Evolutionary conservation across 108 stramenopile species (phyloP).

Genomic region (Stephanodiscus triporus): DNA sequence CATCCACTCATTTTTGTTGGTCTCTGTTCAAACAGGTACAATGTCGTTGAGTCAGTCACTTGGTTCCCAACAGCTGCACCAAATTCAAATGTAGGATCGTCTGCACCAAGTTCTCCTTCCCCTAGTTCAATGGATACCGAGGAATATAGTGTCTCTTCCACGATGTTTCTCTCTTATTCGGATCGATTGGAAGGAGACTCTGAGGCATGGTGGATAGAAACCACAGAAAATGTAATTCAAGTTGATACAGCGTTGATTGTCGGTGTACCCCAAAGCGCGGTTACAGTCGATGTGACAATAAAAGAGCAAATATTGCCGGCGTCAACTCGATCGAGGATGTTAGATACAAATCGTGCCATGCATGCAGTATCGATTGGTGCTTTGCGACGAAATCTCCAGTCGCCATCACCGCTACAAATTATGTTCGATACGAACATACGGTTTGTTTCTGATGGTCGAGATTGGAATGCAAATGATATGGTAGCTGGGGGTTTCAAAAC

Average conservation of each 20-base stretch:
- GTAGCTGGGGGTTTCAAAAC: slow-evolving; percentile 1
- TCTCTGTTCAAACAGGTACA: neutral
- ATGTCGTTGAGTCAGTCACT: too few species aligned
- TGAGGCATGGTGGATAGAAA: slow-evolving; percentile 5
- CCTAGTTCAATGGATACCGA: neutral
- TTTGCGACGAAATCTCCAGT: neutral
- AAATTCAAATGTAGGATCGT: neutral
- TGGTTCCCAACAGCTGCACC: neutral
- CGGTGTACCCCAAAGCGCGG: neutral
- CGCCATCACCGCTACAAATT: neutral
- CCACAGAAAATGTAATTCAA: slow-evolving; percentile 2
- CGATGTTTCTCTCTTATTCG: slow-evolving; percentile 5
- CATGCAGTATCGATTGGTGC: too few species aligned
- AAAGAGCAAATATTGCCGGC: neutral
- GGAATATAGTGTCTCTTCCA: slow-evolving; percentile 6
- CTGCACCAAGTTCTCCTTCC: neutral
- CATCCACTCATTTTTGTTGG: neutral
- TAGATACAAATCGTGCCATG: neutral
- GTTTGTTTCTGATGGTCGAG: neutral
- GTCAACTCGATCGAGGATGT: neutral
- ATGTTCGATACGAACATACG: neutral
- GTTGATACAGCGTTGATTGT: neutral
- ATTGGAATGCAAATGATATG: slow-evolving; percentile 12
- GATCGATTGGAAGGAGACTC: slow-evolving; percentile 1
- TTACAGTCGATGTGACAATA: neutral